Conservation (phyloP, 2,329 filamentous ascomycete genomes). For the Aureobasidium mangrovei region DNA sequence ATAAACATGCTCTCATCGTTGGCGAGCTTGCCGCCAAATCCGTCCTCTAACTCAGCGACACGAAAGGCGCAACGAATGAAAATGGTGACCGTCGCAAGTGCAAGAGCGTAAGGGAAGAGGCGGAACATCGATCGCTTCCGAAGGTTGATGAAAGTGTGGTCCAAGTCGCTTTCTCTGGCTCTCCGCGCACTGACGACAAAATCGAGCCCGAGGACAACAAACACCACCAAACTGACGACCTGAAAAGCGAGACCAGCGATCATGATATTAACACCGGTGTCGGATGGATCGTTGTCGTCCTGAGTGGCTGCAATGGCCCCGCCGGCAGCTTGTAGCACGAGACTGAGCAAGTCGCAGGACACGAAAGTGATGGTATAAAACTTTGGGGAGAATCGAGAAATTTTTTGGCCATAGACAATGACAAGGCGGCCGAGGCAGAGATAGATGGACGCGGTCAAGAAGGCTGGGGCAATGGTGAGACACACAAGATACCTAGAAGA, state of each 20-base stretch:
- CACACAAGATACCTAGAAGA: constrained; percentile 43
- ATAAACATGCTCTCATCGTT: constrained; percentile 40
- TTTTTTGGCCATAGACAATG: constrained; percentile 38
- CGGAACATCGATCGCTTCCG: constrained; percentile 13
- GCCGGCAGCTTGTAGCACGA: constrained; percentile 49
- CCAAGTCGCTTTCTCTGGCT: constrained; percentile 4
- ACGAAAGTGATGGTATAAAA: constrained; percentile 48
- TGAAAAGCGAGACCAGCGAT: constrained; percentile 49
- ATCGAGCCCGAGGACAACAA: constrained; percentile 31
- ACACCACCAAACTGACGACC: constrained; percentile 42
- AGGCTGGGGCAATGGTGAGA: constrained; percentile 49
- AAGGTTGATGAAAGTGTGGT: constrained; percentile 4
- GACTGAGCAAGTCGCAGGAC: constrained; percentile 45
- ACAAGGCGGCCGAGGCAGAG: constrained; percentile 50
- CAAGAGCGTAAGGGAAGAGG: constrained; percentile 21
- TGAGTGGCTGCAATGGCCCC: constrained; percentile 48
- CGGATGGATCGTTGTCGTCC: constrained; percentile 29
- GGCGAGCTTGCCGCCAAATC: constrained; percentile 38
- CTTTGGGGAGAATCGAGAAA: constrained; percentile 17
- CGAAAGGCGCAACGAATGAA: constrained; percentile 42
- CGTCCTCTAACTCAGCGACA: constrained; percentile 41
- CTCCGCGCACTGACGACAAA: constrained; percentile 19
- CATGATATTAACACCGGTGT: constrained; percentile 45
- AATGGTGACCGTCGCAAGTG: constrained; percentile 36
- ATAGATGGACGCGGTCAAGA: constrained; percentile 48